Base-by-base conservation (phyloP, 345 rosid genomes). In the Garcia nutans region DNA sequence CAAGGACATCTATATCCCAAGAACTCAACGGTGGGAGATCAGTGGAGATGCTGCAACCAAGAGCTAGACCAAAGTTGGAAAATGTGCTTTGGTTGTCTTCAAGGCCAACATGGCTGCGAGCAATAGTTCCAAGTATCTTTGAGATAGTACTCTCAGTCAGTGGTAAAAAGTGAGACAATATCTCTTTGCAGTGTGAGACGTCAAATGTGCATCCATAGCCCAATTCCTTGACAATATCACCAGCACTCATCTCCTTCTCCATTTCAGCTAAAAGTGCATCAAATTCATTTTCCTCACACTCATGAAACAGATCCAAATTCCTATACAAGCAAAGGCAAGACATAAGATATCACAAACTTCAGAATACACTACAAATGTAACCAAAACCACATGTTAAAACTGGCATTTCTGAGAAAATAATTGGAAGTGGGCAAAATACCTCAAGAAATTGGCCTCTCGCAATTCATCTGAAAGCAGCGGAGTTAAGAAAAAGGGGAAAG, bases 191-290 rank as follows among this genome's bases (percentile, higher is more conserved):
- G 41, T 85, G 96, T 55, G 82, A 49, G 68, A 76, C 83, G 82
- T 89, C 96, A 84, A 84, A 81, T 3, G 99, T 90, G 89, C 94
- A 87, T 58, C 93, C 98, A 83, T 86, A 93, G 72, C 99, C 99
- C 73, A 95, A 79, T 80, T 95, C 98, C 86, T 82, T 91, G 84
- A 93, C 83, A 65, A 91, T 81, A 79, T 90, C 98, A 59, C 92
- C 97, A 81, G 89, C 81, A 79, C 87, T 80, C 77, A 84, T 82
- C 81, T 95, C 98, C 86, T 89, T 84, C 83, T 93, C 89, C 84
- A 95, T 95, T 67, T 95, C 99, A 23, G 88, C 89, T 81, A 95
- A 81, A 73, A 95, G 86, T 41, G 82, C 87, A 83, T 95, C 91
- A 86, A 95, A 89, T 73, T 95, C 96, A 78, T 81, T 80, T 70